These are phyloP conservation scores for Globisporangium iwayamae DNA, from an alignment of 352 stramenopile genomes.

Conservation along the genomic window DNA sequence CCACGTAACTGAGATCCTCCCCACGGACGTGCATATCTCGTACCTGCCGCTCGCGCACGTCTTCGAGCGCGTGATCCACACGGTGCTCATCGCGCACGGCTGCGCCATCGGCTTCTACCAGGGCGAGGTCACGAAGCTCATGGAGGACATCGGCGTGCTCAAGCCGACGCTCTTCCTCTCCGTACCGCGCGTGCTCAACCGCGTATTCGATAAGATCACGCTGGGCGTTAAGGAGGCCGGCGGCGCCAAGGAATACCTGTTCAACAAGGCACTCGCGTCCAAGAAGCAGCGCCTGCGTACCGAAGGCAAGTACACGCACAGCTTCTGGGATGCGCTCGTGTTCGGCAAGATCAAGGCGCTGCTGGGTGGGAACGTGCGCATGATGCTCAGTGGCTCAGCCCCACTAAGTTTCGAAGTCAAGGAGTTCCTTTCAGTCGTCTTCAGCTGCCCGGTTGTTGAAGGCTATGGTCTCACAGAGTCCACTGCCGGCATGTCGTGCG, in stretches of 20 bases:
- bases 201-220: constrained; percentile 93
- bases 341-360: constrained; percentile 94
- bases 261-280: constrained; percentile 73
- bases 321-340: constrained; percentile 93
- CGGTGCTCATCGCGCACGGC: constrained; percentile 55
- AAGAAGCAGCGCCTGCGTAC: constrained; percentile 49
- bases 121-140: constrained; percentile 81
- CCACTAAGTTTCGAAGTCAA: constrained; percentile 91
- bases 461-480: constrained; percentile 95
- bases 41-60: constrained; percentile 95
- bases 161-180: constrained; percentile 89
- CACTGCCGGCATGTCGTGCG: constrained; percentile 33
- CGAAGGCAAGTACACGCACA: constrained; percentile 35
- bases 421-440: constrained; percentile 92
- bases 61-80: constrained; percentile 83
- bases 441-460: constrained; percentile 90
- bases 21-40: constrained; percentile 66
- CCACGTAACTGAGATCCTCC: constrained; percentile 13
- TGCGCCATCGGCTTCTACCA: constrained; percentile 91
- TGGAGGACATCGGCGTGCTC: constrained; percentile 90
- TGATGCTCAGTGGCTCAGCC: constrained; percentile 93
- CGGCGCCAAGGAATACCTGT: constrained; percentile 88
- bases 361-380: constrained; percentile 84
- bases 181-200: constrained; percentile 94
- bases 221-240: constrained; percentile 63